Evolutionary conservation across 495 filamentous ascomycete species (phyloP).

Genomic region (Lasiosphaeris hirsuta): DNA sequence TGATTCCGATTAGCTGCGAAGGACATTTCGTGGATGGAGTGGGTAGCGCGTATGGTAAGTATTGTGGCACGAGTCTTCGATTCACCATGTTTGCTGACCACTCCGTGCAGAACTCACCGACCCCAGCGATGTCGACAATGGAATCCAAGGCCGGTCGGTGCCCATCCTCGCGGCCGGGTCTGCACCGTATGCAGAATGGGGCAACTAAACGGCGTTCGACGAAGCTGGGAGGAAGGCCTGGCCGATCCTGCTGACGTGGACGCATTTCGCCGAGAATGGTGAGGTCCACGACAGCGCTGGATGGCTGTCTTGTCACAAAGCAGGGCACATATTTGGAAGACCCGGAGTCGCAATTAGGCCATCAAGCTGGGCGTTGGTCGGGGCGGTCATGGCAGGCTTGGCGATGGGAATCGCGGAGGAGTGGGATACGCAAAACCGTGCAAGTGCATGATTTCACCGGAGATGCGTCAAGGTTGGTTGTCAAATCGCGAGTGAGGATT

Average conservation of each 20-base stretch:
- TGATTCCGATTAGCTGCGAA: slow-evolving; percentile 12
- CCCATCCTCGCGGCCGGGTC: slow-evolving; percentile 15
- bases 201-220: slow-evolving; percentile 10
- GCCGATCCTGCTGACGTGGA: slow-evolving; percentile 26
- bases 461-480: too few species aligned
- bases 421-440: too few species aligned
- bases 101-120: too few species aligned
- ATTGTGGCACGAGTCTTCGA: not conserved
- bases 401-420: too few species aligned
- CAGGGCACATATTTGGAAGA: not conserved
- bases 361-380: not conserved
- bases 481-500: too few species aligned
- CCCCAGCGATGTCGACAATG: too few species aligned
- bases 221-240: slow-evolving; percentile 12
- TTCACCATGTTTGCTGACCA: not conserved
- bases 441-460: too few species aligned
- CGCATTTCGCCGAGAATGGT: slow-evolving; percentile 14
- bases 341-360: not conserved
- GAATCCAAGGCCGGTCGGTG: too few species aligned
- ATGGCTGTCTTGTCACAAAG: slow-evolving; percentile 19
- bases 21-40: not conserved
- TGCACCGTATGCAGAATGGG: not conserved
- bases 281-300: slow-evolving; percentile 17
- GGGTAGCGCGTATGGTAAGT: slow-evolving; percentile 17
- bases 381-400: not conserved